Evolutionary conservation across 192 early-diverging fungal genomes (phyloP), one percentile per base, ranked within the genome.

Genomic region (Spizellomyces punctatus): DNA sequence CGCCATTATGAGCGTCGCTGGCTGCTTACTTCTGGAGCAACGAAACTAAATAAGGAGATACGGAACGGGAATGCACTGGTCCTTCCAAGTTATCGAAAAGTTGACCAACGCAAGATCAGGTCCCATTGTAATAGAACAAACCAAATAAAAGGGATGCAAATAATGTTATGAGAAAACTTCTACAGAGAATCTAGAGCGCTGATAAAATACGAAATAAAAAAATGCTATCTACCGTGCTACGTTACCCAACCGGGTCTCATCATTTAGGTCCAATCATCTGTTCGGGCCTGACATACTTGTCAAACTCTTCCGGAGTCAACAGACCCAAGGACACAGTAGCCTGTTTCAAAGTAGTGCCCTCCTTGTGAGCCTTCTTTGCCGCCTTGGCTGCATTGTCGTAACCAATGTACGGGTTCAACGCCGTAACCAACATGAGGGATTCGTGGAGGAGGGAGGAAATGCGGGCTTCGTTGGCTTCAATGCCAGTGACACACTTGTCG

Each of bases 331-430:
- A 78, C 52, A 99, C 83, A 42, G 94, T 93, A n/a, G 96, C 92
- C 79, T 96, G 89, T 89, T 96, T 96, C 67, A 98, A 85, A 19
- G 88, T 85, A 22, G 87, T 90, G 46, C 91, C 89, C 76, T 94
- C 94, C 82, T 95, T 94, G 86, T 96, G 94, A 42, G 96, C 95
- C 85, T 96, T 96, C 89, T 99, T 99, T 63, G 98, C 96, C 46
- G 90, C 91, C 73, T 93, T 90, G 60, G 98, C 95, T 22, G 98
- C 96, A 48, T 86, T 83, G 59, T 86, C 85, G 58, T 86, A 86
- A 8, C 96, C 98, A 84, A 99, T 98, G 76, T 98, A 85, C 44
- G 94, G 94, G 88, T 99, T 99, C 49, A 99, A 86, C 17, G 98
- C 96, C 64, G 98, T 99, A 58, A 99, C 98, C 72, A 99, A 89